A percentile compares a stretch with the other conserved stretches of the same genome.
Evolutionary conservation across 768 basidiomycete species (phyloP).

Genomic region (Chalciporus piperatus): DNA sequence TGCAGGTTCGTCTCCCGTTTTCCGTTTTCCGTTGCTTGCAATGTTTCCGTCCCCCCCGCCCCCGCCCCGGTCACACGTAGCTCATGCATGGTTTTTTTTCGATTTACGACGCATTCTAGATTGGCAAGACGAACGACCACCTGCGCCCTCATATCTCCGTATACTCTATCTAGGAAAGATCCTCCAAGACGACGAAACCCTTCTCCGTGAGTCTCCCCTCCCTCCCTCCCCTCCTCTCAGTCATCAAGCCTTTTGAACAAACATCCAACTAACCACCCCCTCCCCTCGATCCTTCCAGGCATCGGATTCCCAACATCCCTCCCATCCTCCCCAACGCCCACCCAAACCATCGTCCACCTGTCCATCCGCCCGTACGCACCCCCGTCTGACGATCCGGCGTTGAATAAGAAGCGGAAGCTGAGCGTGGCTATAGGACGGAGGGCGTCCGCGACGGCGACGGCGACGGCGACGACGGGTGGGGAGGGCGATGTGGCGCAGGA

Average conservation of each 20-base stretch:
- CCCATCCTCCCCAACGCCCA: conserved; percentile 27
- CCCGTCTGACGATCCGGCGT: conserved; percentile 45
- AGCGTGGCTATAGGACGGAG: conserved; percentile 28
- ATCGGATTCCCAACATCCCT: conserved; percentile 32
- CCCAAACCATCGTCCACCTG: conserved; percentile 71
- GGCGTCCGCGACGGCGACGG: conserved; percentile 3
- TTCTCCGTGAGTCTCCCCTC: conserved; percentile 48
- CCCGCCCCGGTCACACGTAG: no score
- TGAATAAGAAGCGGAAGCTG: conserved; percentile 54
- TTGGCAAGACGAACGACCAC: conserved; percentile 77
- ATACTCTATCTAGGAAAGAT: conserved; percentile 77
- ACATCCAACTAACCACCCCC: no score
- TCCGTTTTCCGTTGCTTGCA: no score
- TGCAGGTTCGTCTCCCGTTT: conserved; percentile 42
- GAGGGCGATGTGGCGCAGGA: conserved; percentile 16
- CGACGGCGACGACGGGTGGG: no score
- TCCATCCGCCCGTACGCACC: conserved; percentile 62
- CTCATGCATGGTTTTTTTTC: not conserved
- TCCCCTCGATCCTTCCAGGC: no score
- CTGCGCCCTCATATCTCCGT: conserved; percentile 72
- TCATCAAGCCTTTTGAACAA: no score
- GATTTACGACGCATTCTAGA: conserved; percentile 36
- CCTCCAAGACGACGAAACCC: conserved; percentile 80
- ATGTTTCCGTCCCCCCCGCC: not conserved
- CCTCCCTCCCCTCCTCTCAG: not conserved